Evolutionary conservation across 257 asterid species (phyloP).

Genomic region (Vinca minor): DNA sequence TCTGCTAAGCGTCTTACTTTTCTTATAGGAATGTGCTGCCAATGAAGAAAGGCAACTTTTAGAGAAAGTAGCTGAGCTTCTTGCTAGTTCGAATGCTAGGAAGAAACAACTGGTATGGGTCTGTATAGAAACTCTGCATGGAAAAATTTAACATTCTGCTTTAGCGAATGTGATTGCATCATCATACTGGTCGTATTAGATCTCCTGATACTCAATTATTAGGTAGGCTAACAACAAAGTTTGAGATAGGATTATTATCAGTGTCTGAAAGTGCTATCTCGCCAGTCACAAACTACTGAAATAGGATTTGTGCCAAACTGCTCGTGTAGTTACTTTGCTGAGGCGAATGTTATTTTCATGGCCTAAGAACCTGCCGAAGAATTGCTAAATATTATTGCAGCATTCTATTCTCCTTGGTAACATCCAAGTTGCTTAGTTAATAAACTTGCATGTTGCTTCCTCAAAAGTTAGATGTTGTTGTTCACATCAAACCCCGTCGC

Average conservation of each 20-base stretch:
- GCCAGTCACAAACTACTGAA: neutral
- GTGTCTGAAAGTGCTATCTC: neutral
- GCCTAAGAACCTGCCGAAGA: too few species aligned
- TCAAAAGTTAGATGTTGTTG: too few species aligned
- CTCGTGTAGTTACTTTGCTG: neutral
- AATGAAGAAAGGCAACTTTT: conserved; percentile 80
- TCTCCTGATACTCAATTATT: neutral
- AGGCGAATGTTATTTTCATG: too few species aligned
- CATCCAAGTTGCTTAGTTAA: too few species aligned
- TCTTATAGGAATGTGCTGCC: conserved; percentile 83
- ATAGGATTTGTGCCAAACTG: neutral
- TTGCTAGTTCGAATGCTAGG: conserved; percentile 82
- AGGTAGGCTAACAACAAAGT: neutral
- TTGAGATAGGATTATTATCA: too few species aligned
- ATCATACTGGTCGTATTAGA: neutral
- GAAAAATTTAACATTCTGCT: neutral
- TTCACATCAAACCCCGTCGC: too few species aligned
- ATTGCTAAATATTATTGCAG: neutral
- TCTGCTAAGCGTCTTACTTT: conserved; percentile 13
- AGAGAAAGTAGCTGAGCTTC: conserved; percentile 88
- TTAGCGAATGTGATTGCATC: neutral
- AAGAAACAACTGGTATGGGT: conserved; percentile 71
- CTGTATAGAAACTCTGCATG: neutral
- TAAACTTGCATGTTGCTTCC: too few species aligned
- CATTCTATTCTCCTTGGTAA: neutral